These are phyloP conservation scores for Ustilago hordei DNA, from an alignment of 1,284 basidiomycete species.

Conservation along the genomic window DNA sequence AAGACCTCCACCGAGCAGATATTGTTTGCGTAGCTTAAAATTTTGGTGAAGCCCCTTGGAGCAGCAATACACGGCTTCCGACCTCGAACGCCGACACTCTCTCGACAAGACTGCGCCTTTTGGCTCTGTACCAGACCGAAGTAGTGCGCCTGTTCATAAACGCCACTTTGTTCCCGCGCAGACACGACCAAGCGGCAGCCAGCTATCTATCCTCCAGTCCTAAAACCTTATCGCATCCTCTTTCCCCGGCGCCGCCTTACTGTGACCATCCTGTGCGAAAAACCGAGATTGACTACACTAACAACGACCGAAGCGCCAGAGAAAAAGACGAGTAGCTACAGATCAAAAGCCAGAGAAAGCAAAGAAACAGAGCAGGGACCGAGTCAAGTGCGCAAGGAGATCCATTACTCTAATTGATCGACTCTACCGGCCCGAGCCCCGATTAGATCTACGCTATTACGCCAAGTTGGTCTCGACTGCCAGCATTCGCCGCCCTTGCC, in stretches of 20 bases:
- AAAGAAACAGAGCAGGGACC: constrained; percentile 16
- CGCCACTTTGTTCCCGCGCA: background rate
- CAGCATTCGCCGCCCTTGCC: background rate
- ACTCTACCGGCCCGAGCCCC: background rate
- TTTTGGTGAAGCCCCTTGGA: constrained; percentile 27
- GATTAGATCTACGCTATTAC: background rate
- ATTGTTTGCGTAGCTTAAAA: constrained; percentile 34
- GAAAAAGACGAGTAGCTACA: background rate
- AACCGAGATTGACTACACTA: background rate
- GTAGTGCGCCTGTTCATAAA: background rate
- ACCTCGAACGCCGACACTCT: constrained; percentile 1
- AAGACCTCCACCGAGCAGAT: constrained; percentile 5
- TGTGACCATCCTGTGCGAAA: background rate
- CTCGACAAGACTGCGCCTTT: constrained; percentile 8
- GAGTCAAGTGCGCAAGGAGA: background rate
- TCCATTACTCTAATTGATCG: background rate
- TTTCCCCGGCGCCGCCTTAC: constrained; percentile 10
- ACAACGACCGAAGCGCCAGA: background rate
- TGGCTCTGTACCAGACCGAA: background rate
- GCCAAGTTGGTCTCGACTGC: background rate
- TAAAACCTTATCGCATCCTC: background rate
- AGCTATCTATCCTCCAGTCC: background rate
- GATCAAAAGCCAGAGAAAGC: background rate
- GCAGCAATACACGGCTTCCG: constrained; percentile 4
- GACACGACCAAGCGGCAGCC: background rate